phyloP scores from a whole-genome alignment of 768 basidiomycete genomes.

The Multifurca ochricompacta region DNA sequence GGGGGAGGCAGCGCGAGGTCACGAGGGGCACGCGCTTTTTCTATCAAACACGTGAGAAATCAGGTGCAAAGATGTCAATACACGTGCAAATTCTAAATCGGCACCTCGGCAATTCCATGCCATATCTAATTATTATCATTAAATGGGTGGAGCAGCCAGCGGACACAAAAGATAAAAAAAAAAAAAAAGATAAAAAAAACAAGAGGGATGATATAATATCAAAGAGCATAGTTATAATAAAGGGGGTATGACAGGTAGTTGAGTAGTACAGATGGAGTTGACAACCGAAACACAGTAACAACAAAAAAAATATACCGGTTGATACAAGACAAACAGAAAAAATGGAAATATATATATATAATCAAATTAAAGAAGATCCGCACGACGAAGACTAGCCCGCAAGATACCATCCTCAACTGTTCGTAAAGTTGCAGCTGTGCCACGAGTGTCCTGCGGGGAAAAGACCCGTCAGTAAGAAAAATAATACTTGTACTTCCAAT shows the following conservation, averaged over 20 bases:
- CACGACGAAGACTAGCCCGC: constrained; percentile 58
- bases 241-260: neutral
- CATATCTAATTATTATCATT: too few species aligned
- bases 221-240: neutral
- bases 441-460: constrained; percentile 53
- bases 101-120: constrained; percentile 11
- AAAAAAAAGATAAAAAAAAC: neutral
- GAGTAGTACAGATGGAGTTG: constrained; percentile 1
- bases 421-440: constrained; percentile 59
- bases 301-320: too few species aligned
- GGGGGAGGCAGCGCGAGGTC: constrained; percentile 15
- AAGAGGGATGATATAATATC: neutral
- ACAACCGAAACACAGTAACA: too few species aligned
- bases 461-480: constrained; percentile 8
- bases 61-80: constrained; percentile 22
- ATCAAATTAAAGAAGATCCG: constrained; percentile 50
- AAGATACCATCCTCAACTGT: constrained; percentile 68
- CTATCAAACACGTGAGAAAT: constrained; percentile 22
- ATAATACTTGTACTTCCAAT: constrained; percentile 10
- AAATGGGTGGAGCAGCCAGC: neutral
- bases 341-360: neutral
- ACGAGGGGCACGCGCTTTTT: constrained; percentile 21
- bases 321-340: too few species aligned
- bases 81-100: constrained; percentile 17
- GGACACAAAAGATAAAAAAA: neutral